Conservation (phyloP, 2,329 filamentous ascomycete genomes). For the Trichoderma sp. region DNA sequence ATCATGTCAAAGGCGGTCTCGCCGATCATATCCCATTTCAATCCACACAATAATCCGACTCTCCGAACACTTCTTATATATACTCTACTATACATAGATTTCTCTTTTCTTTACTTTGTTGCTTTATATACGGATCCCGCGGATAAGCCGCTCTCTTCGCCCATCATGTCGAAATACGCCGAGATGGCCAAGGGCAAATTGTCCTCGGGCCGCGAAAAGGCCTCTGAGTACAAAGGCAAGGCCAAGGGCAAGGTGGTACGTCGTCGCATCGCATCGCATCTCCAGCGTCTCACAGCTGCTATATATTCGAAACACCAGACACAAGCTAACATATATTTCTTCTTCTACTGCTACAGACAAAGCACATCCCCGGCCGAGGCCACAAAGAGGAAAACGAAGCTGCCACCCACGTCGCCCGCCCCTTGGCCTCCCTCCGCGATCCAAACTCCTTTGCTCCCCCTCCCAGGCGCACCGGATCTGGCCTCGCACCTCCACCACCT, state of each 20-base stretch:
- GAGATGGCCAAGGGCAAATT: constrained; percentile 38
- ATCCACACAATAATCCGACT: not conserved
- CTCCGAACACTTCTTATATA: not conserved
- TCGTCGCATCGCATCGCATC: constrained; percentile 5
- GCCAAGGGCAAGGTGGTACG: constrained; percentile 46
- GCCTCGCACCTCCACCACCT: constrained; percentile 31
- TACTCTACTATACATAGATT: not conserved
- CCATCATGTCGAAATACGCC: constrained; percentile 46
- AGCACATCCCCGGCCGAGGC: constrained; percentile 34
- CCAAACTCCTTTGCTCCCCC: constrained; percentile 77
- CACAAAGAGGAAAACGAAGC: constrained; percentile 30
- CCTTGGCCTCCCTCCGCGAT: constrained; percentile 70
- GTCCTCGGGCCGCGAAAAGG: constrained; percentile 20
- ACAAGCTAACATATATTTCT: not conserved
- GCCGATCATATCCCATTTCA: constrained; percentile 4
- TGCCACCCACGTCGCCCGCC: constrained; percentile 46
- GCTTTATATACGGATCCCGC: not conserved
- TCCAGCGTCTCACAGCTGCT: not conserved
- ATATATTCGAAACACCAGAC: not conserved
- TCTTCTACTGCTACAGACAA: not conserved
- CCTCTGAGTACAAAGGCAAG: constrained; percentile 16
- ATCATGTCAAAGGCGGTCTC: not conserved
- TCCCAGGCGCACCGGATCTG: constrained; percentile 57
- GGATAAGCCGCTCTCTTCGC: not conserved
- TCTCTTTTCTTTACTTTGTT: not conserved